Evolutionary conservation across 805 yeast genomes (phyloP), one percentile per base, ranked within the genome.

Genomic region (Henningerozyma blattae): DNA sequence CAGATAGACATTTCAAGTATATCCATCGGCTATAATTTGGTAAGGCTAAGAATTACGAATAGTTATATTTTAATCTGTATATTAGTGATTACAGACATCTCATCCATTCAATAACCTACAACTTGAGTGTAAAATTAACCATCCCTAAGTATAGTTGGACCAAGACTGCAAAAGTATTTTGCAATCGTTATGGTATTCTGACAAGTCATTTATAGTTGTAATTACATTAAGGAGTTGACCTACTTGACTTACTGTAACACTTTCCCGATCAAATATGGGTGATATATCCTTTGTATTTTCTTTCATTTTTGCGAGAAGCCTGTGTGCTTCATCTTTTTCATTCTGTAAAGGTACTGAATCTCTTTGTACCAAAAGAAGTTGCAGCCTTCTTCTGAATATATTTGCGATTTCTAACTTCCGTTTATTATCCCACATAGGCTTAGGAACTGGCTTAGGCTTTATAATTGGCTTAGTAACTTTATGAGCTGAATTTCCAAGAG

Each of bases 341-440:
- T 39, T 45, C 5, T 32, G 30, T 8, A 47, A 34, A 8, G 59
- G 58, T 7, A 52, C 48, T 2, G 34, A 30, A 10, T 47, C 52
- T 27, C 60, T 43, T 38, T 55, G 60, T n/a, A 55, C 45, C 31
- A 55, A 31, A 32, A 50, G 50, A 22, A 44, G 42, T 31, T 55
- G 60, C 13, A 55, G 38, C 35, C 54, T 51, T 18, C 58, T 44
- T 12, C 58, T 47, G 19, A 55, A 46, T 7, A 55, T 33, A 18
- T 42, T 28, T 7, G 52, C 44, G n/a, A 53, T 52, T 32, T 55
- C 60, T 4, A 47, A 33, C 20, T 46, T 42, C 10, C 52, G 43
- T n/a, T 47, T 31, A 22, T 38, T 40, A 33, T 55, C 58, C 18
- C 54, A 36, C 25, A 41, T 46, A 14, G 35, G 37, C 26, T 34